Percentiles rank a stretch among this genome's conserved stretches.
phyloP scores from a whole-genome alignment of 805 yeast species.

The Metschnikowia orientalis region DNA sequence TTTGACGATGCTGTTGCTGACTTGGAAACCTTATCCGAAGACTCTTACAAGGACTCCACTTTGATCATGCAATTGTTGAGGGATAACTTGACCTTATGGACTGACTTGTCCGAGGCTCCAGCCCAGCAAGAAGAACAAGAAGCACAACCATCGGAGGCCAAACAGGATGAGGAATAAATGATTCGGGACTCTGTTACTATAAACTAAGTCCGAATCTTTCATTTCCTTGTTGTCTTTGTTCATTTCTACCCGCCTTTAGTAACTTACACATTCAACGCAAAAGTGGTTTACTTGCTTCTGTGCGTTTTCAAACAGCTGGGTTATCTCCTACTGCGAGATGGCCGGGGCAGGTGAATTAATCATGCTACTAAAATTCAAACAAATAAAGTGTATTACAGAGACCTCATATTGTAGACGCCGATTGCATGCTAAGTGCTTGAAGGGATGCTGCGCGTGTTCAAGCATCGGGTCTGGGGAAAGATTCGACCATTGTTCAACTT shows the following conservation, averaged over 20 bases:
- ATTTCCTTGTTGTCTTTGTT: slow-evolving; percentile 14
- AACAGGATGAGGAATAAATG: slow-evolving; percentile 27
- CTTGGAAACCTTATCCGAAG: slow-evolving; percentile 95
- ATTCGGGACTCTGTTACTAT: slow-evolving; percentile 4
- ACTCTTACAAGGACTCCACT: slow-evolving; percentile 97
- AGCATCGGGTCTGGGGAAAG: no score
- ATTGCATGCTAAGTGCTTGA: no score
- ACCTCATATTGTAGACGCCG: no score
- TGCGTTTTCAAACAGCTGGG: no score
- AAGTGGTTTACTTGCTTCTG: no score
- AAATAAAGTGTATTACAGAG: slow-evolving; percentile 4
- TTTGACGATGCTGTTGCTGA: slow-evolving; percentile 99
- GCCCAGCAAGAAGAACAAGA: slow-evolving; percentile 37
- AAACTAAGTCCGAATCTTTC: slow-evolving; percentile 8
- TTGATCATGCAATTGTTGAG: slow-evolving; percentile 98
- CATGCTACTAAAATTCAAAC: slow-evolving; percentile 3
- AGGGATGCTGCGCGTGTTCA: no score
- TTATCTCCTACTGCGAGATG: no score
- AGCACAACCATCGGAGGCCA: slow-evolving; percentile 21
- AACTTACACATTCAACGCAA: slow-evolving; percentile 14
- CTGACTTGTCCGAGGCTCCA: slow-evolving; percentile 83
- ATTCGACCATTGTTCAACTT: no score
- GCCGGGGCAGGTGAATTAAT: no score
- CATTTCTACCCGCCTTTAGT: slow-evolving; percentile 18
- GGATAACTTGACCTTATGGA: slow-evolving; percentile 98